Conservation (phyloP, 2,329 filamentous ascomycete genomes). For the Raffaelea ambrosiae region DNA sequence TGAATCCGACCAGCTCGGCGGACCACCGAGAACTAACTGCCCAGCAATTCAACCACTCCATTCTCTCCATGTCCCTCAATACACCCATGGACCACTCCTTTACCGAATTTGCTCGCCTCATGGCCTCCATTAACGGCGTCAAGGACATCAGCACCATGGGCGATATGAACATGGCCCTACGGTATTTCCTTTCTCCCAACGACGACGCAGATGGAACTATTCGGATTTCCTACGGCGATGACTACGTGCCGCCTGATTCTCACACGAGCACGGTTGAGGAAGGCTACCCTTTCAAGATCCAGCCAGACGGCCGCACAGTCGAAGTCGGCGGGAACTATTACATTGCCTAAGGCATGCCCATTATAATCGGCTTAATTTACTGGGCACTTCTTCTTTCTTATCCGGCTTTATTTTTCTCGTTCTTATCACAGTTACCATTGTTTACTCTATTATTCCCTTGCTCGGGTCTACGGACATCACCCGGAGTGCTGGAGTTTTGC, state of each 20-base stretch:
- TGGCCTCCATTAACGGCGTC: constrained; percentile 6
- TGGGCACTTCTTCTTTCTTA: too few species aligned
- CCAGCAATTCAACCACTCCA: constrained; percentile 12
- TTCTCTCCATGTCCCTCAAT: constrained; percentile 7
- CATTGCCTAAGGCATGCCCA: not conserved
- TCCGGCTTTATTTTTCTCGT: too few species aligned
- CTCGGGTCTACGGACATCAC: too few species aligned
- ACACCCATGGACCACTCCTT: constrained; percentile 3
- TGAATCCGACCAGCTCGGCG: too few species aligned
- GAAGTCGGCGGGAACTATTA: constrained; percentile 1
- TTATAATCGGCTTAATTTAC: too few species aligned
- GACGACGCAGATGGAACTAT: constrained; percentile 9
- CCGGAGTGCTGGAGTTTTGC: too few species aligned
- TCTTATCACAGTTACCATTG: too few species aligned
- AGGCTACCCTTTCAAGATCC: constrained; percentile 3
- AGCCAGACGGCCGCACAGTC: constrained; percentile 6
- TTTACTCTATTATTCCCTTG: too few species aligned
- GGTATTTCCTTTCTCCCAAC: not conserved
- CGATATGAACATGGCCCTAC: constrained; percentile 10
- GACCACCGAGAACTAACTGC: too few species aligned
- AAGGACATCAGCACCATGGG: constrained; percentile 5
- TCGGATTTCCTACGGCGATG: constrained; percentile 7
- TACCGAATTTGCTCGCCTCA: constrained; percentile 1
- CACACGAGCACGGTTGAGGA: constrained; percentile 1
- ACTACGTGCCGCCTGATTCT: constrained; percentile 1